Conservation (phyloP, 2,329 filamentous ascomycete species). For the Tolypocladium nubicola region DNA sequence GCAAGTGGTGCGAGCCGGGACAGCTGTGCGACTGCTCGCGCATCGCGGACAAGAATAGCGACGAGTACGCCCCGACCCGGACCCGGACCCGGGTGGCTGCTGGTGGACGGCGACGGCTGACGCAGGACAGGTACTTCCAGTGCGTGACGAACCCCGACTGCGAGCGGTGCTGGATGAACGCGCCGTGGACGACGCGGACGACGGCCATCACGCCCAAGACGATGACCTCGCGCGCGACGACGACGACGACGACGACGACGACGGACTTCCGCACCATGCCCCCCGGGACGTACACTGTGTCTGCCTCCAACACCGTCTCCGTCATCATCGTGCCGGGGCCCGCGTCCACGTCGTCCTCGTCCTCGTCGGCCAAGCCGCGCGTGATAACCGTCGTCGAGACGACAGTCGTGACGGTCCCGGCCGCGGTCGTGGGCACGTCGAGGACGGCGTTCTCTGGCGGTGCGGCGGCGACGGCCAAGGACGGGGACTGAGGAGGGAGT, state of each 20-base stretch:
- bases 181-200: not conserved
- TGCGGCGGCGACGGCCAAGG: not conserved
- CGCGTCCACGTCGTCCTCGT: not conserved
- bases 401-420: not conserved
- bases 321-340: constrained; percentile 1
- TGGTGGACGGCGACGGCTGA: not conserved
- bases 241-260: not conserved
- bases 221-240: not conserved
- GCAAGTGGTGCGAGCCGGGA: constrained; percentile 8
- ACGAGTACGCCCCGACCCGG: constrained; percentile 11
- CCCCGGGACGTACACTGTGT: constrained; percentile 1
- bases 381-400: constrained; percentile 3
- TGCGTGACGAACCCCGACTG: constrained; percentile 22
- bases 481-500: too few species aligned
- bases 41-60: constrained; percentile 15
- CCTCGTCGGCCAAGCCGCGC: not conserved
- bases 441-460: too few species aligned
- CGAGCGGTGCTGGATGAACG: constrained; percentile 10
- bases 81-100: not conserved
- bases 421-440: not conserved
- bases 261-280: not conserved
- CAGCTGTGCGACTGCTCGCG: constrained; percentile 17
- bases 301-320: constrained; percentile 1
- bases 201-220: not conserved
- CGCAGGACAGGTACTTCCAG: constrained; percentile 16